Evolutionary conservation across 2,329 filamentous ascomycete genomes (phyloP).

Genomic region (Stachybotrys echinatus): DNA sequence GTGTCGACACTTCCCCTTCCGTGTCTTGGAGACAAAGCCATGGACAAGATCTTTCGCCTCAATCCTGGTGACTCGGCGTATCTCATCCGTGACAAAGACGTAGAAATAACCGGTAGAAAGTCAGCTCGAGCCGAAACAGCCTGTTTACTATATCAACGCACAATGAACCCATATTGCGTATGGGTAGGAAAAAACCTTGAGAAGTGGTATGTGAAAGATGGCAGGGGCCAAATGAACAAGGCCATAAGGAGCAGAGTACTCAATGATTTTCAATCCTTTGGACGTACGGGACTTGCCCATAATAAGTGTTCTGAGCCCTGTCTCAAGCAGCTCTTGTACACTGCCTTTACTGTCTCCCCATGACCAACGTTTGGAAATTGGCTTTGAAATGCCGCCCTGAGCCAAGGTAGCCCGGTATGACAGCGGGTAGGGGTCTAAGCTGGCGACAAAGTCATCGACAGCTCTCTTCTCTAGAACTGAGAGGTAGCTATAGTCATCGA

Average conservation of each 20-base stretch:
- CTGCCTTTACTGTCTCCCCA: neutral
- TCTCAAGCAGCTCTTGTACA: constrained; percentile 8
- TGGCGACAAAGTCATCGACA: constrained; percentile 21
- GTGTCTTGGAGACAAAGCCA: neutral
- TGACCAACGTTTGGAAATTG: constrained; percentile 3
- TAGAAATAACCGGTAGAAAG: constrained; percentile 20
- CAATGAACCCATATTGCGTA: too few species aligned
- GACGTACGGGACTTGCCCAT: constrained; percentile 15
- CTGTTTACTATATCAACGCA: constrained; percentile 8
- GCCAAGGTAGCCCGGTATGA: too few species aligned
- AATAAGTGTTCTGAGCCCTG: constrained; percentile 18
- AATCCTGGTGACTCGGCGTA: constrained; percentile 27
- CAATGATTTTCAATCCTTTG: constrained; percentile 12
- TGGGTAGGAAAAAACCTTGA: constrained; percentile 21
- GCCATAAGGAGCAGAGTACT: constrained; percentile 11
- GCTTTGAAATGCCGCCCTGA: too few species aligned
- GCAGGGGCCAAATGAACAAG: constrained; percentile 24
- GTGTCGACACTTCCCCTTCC: neutral
- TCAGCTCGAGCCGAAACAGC: constrained; percentile 16
- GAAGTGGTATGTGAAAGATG: constrained; percentile 29
- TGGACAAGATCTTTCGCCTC: constrained; percentile 19
- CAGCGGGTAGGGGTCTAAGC: constrained; percentile 9
- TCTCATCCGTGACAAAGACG: constrained; percentile 24
- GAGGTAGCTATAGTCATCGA: constrained; percentile 10
- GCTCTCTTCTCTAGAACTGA: constrained; percentile 16